Conservation (phyloP, 2,329 filamentous ascomycete species). For the Mycogone perniciosa region DNA sequence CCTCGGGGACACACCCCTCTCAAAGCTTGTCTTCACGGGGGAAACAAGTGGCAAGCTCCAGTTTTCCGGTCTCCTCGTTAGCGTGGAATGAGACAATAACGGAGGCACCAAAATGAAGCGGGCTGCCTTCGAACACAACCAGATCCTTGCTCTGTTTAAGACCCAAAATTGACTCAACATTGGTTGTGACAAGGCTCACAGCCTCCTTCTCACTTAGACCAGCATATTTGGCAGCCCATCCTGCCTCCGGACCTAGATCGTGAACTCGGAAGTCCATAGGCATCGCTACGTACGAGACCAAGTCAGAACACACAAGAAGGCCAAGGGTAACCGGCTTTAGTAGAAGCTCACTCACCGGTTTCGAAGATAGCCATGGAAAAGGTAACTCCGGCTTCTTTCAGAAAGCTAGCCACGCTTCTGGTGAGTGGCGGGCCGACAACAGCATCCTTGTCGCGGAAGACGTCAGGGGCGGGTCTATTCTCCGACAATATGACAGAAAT, state of each 20-base stretch:
- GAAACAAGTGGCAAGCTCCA: constrained; percentile 29
- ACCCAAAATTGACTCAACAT: constrained; percentile 36
- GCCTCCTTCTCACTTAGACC: constrained; percentile 27
- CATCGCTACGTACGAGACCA: constrained; percentile 14
- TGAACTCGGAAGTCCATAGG: constrained; percentile 32
- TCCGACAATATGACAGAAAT: constrained; percentile 39
- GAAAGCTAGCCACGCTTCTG: constrained; percentile 30
- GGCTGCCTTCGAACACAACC: constrained; percentile 38
- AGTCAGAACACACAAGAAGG: background rate
- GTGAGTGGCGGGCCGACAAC: constrained; percentile 38
- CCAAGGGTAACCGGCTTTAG: background rate
- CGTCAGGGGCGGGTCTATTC: constrained; percentile 21
- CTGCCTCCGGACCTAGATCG: constrained; percentile 32
- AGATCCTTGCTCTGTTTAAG: constrained; percentile 31
- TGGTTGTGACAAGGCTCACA: constrained; percentile 32
- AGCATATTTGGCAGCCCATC: constrained; percentile 35
- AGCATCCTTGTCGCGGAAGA: constrained; percentile 31
- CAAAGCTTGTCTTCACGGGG: constrained; percentile 13
- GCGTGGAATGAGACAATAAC: constrained; percentile 32
- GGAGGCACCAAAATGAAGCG: constrained; percentile 33
- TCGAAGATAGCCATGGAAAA: constrained; percentile 23
- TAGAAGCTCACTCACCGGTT: background rate
- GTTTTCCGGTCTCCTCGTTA: constrained; percentile 20
- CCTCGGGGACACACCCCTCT: background rate
- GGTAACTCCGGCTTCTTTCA: constrained; percentile 34